Base-by-base conservation (phyloP, 768 basidiomycete genomes). In the Guyanaporus albipodus region DNA sequence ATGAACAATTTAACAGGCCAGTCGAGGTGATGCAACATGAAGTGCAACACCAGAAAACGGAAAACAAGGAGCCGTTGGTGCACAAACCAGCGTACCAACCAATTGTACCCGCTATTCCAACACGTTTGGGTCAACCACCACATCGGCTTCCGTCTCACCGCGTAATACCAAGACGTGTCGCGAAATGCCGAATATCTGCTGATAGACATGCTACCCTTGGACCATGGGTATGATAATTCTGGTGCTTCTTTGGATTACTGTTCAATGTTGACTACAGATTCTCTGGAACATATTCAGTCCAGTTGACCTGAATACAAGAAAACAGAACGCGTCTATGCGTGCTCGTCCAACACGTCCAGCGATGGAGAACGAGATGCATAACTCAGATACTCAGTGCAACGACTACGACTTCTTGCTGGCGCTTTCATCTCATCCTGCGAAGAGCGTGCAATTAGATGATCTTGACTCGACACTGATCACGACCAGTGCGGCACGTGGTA, bases 321-420 rank as follows among this genome's bases (percentile, higher is more conserved):
- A 72, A 55, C 72, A 75, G 46, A 73, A 77, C 43, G 73, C 71
- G 8, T 67, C 72, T 2, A 63, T 64, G 58, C 72, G 70, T 26
- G 50, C 65, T 36, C 69, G 68, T 29, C 44, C 53, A 21, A 41
- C 46, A 24, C 57, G 57, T 8, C 58, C 53, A 34, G 31, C 31
- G 21, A 53, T 21, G 36, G 41, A 54, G 27, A 54, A 53, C 19
- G 51, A 58, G 37, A 24, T 24, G 21, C 32, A 52, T 15, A 34
- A n/a, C 32, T 14, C 27, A n/a, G 52, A 61, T 44, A 48, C 59
- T 52, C 57, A 62, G 22, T 60, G 53, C 4, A 71, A 75, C 43
- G 72, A 77, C 44, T 83, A 81, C 52, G 79, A 80, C 51, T 80
- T 78, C 57, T 51, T 82, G 45, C 62, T 57, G 28, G 64, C 67